Evolutionary conservation across 1,139 yeast species (phyloP), one percentile per base, ranked within the genome.

Genomic region (Scheffersomyces titani): DNA sequence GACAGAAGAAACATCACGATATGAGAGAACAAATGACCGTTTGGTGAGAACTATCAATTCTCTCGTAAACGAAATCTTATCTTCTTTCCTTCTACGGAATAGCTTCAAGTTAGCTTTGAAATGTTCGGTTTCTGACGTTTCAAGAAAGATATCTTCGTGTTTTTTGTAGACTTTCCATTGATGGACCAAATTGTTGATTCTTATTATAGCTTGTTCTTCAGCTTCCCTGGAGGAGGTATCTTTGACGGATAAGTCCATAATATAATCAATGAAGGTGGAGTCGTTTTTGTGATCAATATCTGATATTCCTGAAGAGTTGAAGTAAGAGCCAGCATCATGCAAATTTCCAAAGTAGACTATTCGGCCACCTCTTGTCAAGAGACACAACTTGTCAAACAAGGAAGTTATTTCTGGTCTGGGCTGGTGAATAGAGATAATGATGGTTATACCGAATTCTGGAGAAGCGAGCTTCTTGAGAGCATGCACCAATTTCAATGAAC

Each of bases 391-490:
- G 68, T 92, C 97, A 64, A 92, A 88, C 50, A 90, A 70, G 49
- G 71, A 68, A 18, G 86, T 74, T 51, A 91, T 89, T 67, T 91
- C 97, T 0, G 90, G 84, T 55, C 97, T 74, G 0, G 97, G 97
- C 67, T 92, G 97, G 68, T 91, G 97, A 51, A 91, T 88, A 47
- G 93, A 87, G 72, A 90, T 74, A 4, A 91, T 77, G 44, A 91
- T 80, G 0, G 96, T 89, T 50, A 92, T 82, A 0, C 96, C 94
- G 53, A 70, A 71, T 55, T 79, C 81, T 0, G 78, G 74, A 3
- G 77, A 72, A 19, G 84, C 80, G 44, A 81, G 72, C 60, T 83
- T 81, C 61, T 84, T 83, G 58, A 92, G 77, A 0, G 90, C 84
- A 56, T 81, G 77, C n/a, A 90, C 83, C 51, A 91, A 75, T 58